Base-by-base conservation (phyloP, 208 protist species). In the Leishmania gerbilli region DNA sequence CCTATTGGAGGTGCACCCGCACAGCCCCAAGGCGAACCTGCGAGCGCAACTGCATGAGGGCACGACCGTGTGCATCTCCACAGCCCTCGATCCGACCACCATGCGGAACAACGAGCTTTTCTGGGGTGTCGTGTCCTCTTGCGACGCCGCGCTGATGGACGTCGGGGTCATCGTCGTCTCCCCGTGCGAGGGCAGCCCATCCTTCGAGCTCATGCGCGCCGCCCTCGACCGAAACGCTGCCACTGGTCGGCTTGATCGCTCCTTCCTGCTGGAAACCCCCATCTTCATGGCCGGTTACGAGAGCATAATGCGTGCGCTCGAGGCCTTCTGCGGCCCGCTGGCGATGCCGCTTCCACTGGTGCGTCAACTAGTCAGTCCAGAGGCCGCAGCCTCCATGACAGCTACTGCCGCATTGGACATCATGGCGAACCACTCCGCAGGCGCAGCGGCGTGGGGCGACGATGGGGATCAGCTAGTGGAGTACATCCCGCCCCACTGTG, bases 281-380 rank as follows among this genome's bases (percentile, higher is more conserved):
- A 84, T 98, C 19, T 98, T 98, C 79, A 95, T 96, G 84, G 80
- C 88, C 3, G 95, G 95, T 31, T 98, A 97, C 78, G 88, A 89
- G 74, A 90, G 92, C 74, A 93, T 98, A 69, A 89, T 96, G 85
- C 83, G 81, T 27, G 92, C 95, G 21, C 86, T 98, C 37, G 71
- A 81, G 56, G 91, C 93, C 24, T 95, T 98, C 86, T 84, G 92
- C 31, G 95, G 95, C 3, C 93, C 95, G 7, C 85, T 96, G 65
- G 92, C 91, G 55, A 97, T 98, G 95, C 88, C 84, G n/a, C 88
- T 98, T 37, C 95, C 95, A 21, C 83, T 98, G 84, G 71, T 84
- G 27, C 81, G 81, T 15, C 76, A 80, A 4, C 82, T 97, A 5
- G 86, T 97, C 8, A 80, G 84, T 37, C 79, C 72, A 40, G 47